Percentiles rank a stretch among this genome's conserved stretches.
Evolutionary conservation across 345 rosid genomes (phyloP).

Genomic region (Alliaria petiolata): DNA sequence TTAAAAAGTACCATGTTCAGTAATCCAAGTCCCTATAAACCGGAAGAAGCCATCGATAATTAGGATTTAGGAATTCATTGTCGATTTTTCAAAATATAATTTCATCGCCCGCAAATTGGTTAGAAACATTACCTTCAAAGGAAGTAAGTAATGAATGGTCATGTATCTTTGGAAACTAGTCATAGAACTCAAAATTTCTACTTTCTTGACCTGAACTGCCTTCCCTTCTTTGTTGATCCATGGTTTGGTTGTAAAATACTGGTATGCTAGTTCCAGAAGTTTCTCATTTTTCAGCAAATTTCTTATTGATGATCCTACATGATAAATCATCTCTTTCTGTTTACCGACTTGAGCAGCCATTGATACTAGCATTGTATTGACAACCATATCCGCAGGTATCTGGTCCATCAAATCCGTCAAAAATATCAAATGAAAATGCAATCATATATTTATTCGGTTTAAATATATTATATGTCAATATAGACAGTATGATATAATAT

Average conservation of each 20-base stretch:
- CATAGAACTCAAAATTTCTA: slow-evolving; percentile 51
- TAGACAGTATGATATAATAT: too few relatives aligned
- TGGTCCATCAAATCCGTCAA: slow-evolving; percentile 12
- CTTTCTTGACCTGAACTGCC: slow-evolving; percentile 42
- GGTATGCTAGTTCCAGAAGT: slow-evolving; percentile 43
- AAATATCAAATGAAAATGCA: neutral
- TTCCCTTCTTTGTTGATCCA: slow-evolving; percentile 80
- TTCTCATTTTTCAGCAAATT: slow-evolving; percentile 39
- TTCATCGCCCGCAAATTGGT: too few relatives aligned
- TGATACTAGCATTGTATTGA: slow-evolving; percentile 55
- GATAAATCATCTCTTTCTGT: slow-evolving; percentile 42
- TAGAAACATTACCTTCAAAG: slow-evolving; percentile 53
- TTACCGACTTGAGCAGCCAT: slow-evolving; percentile 44
- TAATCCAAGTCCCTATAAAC: slow-evolving; percentile 14
- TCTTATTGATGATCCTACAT: slow-evolving; percentile 62
- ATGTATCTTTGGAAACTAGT: slow-evolving; percentile 66
- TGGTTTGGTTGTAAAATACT: slow-evolving; percentile 59
- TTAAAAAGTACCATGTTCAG: slow-evolving; percentile 11
- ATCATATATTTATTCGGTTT: neutral
- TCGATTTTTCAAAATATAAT: neutral
- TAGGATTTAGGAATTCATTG: neutral
- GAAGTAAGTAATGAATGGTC: slow-evolving; percentile 52
- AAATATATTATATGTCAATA: too few relatives aligned
- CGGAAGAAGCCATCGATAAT: neutral
- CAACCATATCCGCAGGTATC: slow-evolving; percentile 90